Base-by-base conservation (phyloP, 306 rosid genomes). In the Malus sylvestris region DNA sequence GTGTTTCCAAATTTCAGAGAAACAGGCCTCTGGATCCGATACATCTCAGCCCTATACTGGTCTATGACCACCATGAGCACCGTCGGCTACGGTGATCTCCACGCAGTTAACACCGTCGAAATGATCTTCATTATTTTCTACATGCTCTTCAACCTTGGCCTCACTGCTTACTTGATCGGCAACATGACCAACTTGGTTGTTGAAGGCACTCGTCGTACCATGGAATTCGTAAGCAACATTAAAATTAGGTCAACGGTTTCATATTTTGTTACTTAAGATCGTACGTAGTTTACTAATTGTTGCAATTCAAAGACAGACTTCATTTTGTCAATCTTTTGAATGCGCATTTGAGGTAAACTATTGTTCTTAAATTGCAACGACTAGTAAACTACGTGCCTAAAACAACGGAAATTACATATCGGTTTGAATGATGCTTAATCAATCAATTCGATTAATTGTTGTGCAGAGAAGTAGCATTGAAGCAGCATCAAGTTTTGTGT, bases 171-270 rank as follows among this genome's bases (percentile, higher is more conserved):
- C 85, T 76, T 95, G 69, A 95, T 95, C n/a, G 98, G 98, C 12
- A 95, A 92, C 92, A 95, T 95, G 97, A 95, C 98, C 4, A 90
- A 92, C 81, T 89, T 95, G 68, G 96, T 95, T 35, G 98, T 95
- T 23, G 93, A 92, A 86, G 97, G 98, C 70, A 95, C 98, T 76
- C 88, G 96, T 52, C 96, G 96, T 51, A 90, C 98, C 58, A 95
- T 95, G 98, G 96, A 95, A 85, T 95, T 95, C 68, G 98, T 95
- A 68, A 76, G 96, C 68, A 49, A 4, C 27, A 0, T 72, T 33
- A 15, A 80, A 22, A 58, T 10, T 25, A 12, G 12, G 45, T 9
- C 45, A 42, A 42, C 45, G 45, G 12, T 42, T 42, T 42, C 45
- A 9, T 0, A 42, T 42, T 9, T 42, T 42, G 45, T 42, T 9